A percentile compares a stretch with the other conserved stretches of the same genome.
These are phyloP conservation scores for Suhomyces atakaporum DNA, from an alignment of 1,139 yeast genomes.

Conservation along the genomic window DNA sequence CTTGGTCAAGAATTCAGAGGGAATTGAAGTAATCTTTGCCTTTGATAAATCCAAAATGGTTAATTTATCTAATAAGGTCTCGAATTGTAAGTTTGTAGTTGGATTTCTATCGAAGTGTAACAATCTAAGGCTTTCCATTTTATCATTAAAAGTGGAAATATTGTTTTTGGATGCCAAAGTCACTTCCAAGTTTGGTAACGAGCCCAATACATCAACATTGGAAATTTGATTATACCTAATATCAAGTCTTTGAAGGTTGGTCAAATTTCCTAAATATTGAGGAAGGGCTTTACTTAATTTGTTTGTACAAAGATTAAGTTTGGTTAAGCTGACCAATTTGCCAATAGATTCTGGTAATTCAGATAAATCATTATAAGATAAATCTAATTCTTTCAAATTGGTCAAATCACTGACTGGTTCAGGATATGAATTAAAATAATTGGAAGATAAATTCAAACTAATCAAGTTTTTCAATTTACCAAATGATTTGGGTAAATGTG, in stretches of 20 bases:
- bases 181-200: slow-evolving; percentile 68
- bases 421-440: slow-evolving; percentile 70
- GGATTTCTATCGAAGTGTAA: slow-evolving; percentile 66
- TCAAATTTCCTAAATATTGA: slow-evolving; percentile 50
- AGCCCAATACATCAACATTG: slow-evolving; percentile 63
- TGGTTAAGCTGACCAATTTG: slow-evolving; percentile 58
- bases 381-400: slow-evolving; percentile 66
- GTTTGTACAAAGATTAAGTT: slow-evolving; percentile 76
- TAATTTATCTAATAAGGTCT: slow-evolving; percentile 56
- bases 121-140: slow-evolving; percentile 57
- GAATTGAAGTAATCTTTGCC: slow-evolving; percentile 78
- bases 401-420: slow-evolving; percentile 64
- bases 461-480: slow-evolving; percentile 57
- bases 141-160: slow-evolving; percentile 69
- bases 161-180: slow-evolving; percentile 76
- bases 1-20: slow-evolving; percentile 61
- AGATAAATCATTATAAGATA: slow-evolving; percentile 77
- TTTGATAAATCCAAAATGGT: slow-evolving; percentile 76
- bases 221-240: slow-evolving; percentile 72
- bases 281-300: slow-evolving; percentile 62
- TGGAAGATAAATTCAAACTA: slow-evolving; percentile 75
- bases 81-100: slow-evolving; percentile 70
- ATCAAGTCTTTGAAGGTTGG: slow-evolving; percentile 71
- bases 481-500: slow-evolving; percentile 63
- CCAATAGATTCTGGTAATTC: slow-evolving; percentile 64